phyloP scores from a whole-genome alignment of 2,329 filamentous ascomycete genomes.

The Teratosphaeria pseudoeucalypti region DNA sequence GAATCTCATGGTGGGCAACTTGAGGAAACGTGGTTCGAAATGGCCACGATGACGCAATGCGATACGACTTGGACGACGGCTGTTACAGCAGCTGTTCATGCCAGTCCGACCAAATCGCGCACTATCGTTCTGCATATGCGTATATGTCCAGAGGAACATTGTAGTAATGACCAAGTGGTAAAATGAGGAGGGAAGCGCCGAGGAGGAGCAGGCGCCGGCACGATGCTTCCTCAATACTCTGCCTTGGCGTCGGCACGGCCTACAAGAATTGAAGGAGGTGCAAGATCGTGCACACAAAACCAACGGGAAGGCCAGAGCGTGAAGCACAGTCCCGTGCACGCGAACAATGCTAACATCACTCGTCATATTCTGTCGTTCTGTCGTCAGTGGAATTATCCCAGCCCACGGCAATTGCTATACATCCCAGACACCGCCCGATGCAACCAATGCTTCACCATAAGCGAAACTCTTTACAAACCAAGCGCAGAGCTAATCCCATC shows the following conservation, averaged over 20 bases:
- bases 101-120: too few species aligned
- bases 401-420: background rate
- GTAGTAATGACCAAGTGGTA: too few species aligned
- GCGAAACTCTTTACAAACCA: slow-evolving; percentile 8
- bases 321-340: background rate
- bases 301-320: background rate
- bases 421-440: background rate
- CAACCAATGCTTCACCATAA: background rate
- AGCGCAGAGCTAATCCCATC: slow-evolving; percentile 13
- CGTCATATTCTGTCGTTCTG: background rate
- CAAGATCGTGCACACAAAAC: background rate
- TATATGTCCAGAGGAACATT: too few species aligned
- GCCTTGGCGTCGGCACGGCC: too few species aligned
- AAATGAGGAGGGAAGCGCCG: too few species aligned
- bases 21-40: too few species aligned
- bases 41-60: too few species aligned
- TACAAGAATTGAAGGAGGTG: background rate
- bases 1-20: too few species aligned
- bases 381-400: background rate
- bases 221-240: background rate
- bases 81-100: too few species aligned
- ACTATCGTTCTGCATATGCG: too few species aligned
- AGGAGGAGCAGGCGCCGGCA: too few species aligned
- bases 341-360: background rate
- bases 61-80: too few species aligned